Evolutionary conservation across 106 monocot genomes (phyloP).

Genomic region (Iris macrosiphon): DNA sequence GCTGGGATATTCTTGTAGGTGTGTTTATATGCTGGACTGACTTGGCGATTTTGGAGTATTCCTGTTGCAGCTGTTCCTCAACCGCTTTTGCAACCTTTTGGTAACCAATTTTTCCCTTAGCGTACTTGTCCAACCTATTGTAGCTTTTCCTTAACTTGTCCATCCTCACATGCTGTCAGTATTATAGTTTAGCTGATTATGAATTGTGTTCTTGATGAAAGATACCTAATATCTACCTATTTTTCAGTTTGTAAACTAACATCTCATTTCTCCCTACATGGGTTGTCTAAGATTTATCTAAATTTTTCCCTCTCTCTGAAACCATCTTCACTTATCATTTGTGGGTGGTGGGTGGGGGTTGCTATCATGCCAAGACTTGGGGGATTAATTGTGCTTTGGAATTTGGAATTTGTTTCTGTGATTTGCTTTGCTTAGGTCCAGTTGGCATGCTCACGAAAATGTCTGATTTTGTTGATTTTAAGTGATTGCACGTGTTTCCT

Average conservation of each 20-base stretch:
- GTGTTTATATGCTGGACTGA: constrained; percentile 35
- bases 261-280: too few species aligned
- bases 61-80: constrained; percentile 64
- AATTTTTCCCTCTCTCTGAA: background rate
- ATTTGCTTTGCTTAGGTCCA: too few species aligned
- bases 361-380: too few species aligned
- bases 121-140: too few species aligned
- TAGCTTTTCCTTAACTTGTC: background rate
- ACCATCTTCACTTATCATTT: background rate
- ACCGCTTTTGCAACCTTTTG: constrained; percentile 74
- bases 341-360: too few species aligned
- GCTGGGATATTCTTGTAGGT: constrained; percentile 24
- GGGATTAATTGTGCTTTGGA: too few species aligned
- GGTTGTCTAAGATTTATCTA: background rate
- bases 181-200: background rate
- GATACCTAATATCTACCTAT: background rate
- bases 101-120: constrained; percentile 37
- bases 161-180: background rate
- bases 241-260: background rate
- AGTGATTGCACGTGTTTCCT: too few species aligned
- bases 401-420: too few species aligned
- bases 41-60: constrained; percentile 65
- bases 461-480: too few species aligned
- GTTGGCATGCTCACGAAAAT: too few species aligned
- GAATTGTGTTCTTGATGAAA: too few species aligned